Percentiles rank a stretch among this genome's conserved stretches.
Evolutionary conservation across 208 protist genomes (phyloP).

Genomic region (Crithidia fasciculata): DNA sequence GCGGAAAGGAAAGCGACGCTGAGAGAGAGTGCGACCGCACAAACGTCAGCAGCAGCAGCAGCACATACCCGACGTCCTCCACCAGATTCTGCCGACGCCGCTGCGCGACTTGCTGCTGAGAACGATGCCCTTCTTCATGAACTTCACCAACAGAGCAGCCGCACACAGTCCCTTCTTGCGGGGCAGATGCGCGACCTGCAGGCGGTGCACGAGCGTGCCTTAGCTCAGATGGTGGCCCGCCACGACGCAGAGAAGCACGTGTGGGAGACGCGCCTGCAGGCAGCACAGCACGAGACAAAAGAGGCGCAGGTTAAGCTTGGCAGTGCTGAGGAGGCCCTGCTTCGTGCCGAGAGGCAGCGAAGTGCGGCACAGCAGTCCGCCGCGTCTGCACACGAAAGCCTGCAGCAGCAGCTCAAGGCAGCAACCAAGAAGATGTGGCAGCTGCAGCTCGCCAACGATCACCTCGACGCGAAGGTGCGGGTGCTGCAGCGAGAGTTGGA

Average conservation of each 20-base stretch:
- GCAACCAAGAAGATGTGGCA: conserved; percentile 32
- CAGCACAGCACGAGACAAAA: background rate
- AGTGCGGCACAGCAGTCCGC: conserved; percentile 12
- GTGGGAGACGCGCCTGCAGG: conserved; percentile 4
- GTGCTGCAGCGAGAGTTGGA: conserved; percentile 44
- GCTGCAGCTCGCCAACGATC: conserved; percentile 41
- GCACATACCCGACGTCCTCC: background rate
- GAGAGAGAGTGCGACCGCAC: background rate
- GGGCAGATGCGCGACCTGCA: conserved; percentile 22
- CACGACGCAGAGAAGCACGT: conserved; percentile 26
- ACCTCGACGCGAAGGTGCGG: conserved; percentile 36
- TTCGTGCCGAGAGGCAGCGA: background rate
- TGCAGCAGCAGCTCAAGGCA: conserved; percentile 29
- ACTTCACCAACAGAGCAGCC: conserved; percentile 3
- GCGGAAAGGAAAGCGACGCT: background rate
- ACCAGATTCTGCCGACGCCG: background rate
- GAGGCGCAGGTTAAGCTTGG: background rate
- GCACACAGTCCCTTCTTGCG: conserved; percentile 7
- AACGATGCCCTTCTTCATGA: conserved; percentile 13
- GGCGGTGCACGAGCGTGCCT: conserved; percentile 19
- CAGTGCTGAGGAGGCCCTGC: background rate
- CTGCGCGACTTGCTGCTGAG: conserved; percentile 16
- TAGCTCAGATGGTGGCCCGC: conserved; percentile 31
- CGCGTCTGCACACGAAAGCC: background rate
- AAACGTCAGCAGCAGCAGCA: background rate